Conservation (phyloP, 176 grass and related monocot species). For the Panicum miliaceum region DNA sequence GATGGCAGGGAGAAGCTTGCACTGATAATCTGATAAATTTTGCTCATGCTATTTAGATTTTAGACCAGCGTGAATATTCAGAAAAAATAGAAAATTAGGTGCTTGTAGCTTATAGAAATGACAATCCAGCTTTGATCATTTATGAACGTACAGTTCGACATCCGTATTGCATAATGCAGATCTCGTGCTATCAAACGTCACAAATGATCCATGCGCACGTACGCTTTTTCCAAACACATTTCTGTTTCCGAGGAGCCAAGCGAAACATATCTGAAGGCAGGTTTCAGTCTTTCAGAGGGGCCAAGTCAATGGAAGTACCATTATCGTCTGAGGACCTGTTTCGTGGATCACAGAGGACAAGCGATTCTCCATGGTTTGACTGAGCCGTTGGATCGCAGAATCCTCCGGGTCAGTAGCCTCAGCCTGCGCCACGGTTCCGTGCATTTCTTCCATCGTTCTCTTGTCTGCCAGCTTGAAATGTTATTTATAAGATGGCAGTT, state of each 20-base stretch:
- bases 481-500: conserved; percentile 7
- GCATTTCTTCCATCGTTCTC: too few species aligned
- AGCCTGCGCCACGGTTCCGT: too few species aligned
- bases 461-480: neutral
- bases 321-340: too few species aligned
- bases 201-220: neutral
- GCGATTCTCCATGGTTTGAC: too few species aligned
- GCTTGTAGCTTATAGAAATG: neutral
- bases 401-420: too few species aligned
- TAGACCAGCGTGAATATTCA: neutral
- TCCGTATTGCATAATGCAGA: neutral
- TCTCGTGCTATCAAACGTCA: neutral
- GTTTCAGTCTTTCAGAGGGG: too few species aligned
- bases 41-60: neutral
- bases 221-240: too few species aligned
- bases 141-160: neutral
- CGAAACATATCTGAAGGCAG: too few species aligned
- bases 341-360: too few species aligned
- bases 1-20: neutral
- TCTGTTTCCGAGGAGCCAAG: too few species aligned
- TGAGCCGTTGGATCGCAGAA: too few species aligned
- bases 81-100: neutral
- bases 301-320: too few species aligned
- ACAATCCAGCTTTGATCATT: neutral
- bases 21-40: neutral